These are phyloP conservation scores for Phyllosticta citriasiana DNA, from an alignment of 2,329 filamentous ascomycete genomes.

Conservation along the genomic window DNA sequence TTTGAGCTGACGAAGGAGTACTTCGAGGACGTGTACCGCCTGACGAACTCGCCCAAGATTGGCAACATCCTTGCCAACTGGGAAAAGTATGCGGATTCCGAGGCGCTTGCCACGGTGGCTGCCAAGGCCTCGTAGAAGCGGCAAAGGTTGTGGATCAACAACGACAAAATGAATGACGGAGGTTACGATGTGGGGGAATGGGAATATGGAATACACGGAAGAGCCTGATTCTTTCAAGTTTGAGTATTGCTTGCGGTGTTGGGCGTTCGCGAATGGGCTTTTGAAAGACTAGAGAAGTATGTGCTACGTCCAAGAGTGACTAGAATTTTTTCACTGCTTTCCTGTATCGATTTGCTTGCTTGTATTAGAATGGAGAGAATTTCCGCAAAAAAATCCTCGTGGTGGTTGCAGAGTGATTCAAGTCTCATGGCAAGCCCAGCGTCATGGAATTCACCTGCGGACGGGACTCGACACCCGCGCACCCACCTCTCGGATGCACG, in stretches of 20 bases:
- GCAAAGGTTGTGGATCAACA: neutral
- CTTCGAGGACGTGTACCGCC: conserved; percentile 94
- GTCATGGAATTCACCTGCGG: too few species aligned
- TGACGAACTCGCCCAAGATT: conserved; percentile 75
- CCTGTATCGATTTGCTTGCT: neutral
- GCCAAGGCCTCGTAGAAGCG: conserved; percentile 1
- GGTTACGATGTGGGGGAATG: neutral
- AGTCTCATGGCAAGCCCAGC: too few species aligned
- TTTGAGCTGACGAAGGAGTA: conserved; percentile 97
- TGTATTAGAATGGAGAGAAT: neutral
- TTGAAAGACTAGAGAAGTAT: neutral
- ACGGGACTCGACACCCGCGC: too few species aligned
- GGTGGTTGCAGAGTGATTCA: neutral
- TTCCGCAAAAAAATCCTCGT: neutral
- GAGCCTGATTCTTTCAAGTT: neutral
- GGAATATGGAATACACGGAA: conserved; percentile 2
- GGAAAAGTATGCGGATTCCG: conserved; percentile 41
- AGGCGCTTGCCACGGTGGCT: conserved; percentile 15
- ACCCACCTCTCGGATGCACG: neutral
- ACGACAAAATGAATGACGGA: neutral
- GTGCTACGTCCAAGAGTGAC: neutral
- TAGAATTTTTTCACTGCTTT: neutral
- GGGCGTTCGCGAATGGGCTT: neutral
- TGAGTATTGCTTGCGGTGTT: conserved; percentile 1
- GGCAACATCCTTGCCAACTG: conserved; percentile 72